Evolutionary conservation across 2,329 filamentous ascomycete genomes (phyloP).

Genomic region (Penicillium sp.): DNA sequence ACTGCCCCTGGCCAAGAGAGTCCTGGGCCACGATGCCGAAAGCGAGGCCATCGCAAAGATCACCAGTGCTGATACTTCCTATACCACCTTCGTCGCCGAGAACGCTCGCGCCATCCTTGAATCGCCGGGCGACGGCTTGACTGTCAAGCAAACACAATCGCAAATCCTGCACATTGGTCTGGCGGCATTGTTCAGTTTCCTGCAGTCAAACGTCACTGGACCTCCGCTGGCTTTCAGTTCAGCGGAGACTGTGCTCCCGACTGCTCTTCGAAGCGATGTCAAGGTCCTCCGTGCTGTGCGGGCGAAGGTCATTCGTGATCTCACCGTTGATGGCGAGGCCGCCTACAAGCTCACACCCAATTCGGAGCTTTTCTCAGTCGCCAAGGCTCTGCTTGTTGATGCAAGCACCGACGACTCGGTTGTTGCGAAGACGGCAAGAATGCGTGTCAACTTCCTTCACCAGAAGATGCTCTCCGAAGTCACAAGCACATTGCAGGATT

Average conservation of each 20-base stretch:
- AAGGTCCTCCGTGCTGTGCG: slow-evolving; percentile 49
- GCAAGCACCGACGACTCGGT: slow-evolving; percentile 42
- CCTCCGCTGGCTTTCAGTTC: slow-evolving; percentile 67
- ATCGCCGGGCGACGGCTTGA: slow-evolving; percentile 20
- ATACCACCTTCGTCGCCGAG: slow-evolving; percentile 37
- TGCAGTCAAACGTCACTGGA: slow-evolving; percentile 85
- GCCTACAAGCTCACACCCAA: slow-evolving; percentile 81
- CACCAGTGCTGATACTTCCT: slow-evolving; percentile 33
- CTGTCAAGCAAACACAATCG: slow-evolving; percentile 32
- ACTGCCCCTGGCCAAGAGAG: slow-evolving; percentile 36
- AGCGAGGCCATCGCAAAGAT: slow-evolving; percentile 31
- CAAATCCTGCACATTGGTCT: slow-evolving; percentile 58
- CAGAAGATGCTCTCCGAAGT: slow-evolving; percentile 65
- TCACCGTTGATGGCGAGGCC: slow-evolving; percentile 80
- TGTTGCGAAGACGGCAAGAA: slow-evolving; percentile 56
- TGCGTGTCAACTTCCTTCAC: slow-evolving; percentile 72
- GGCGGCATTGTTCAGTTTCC: slow-evolving; percentile 71
- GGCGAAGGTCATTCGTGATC: slow-evolving; percentile 62
- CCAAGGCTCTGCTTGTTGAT: slow-evolving; percentile 59
- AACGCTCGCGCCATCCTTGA: slow-evolving; percentile 29
- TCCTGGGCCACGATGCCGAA: slow-evolving; percentile 38
- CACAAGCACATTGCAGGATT: slow-evolving; percentile 58
- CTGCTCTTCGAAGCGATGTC: slow-evolving; percentile 34
- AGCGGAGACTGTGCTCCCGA: slow-evolving; percentile 50
- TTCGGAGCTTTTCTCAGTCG: slow-evolving; percentile 78